These are phyloP conservation scores for Funneliformis geosporum DNA, from an alignment of 192 early-diverging fungal genomes.

Conservation along the genomic window DNA sequence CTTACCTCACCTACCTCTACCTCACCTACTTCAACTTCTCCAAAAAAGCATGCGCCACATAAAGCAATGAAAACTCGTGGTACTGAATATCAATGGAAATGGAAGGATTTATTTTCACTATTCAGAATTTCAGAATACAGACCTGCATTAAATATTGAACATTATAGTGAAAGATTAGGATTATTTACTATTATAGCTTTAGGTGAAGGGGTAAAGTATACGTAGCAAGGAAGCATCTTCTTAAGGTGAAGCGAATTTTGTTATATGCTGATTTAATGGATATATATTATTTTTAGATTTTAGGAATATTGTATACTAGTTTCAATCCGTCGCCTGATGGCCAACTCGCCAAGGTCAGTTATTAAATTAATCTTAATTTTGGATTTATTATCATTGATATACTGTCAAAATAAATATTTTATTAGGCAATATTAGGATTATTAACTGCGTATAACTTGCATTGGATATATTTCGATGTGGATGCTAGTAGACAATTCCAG, in stretches of 20 bases:
- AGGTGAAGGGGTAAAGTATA: conserved; percentile 41
- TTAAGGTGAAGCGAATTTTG: neutral
- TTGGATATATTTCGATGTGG: conserved; percentile 49
- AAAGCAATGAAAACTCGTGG: conserved; percentile 20
- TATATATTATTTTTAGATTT: neutral
- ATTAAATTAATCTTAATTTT: too few species aligned
- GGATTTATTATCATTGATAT: neutral
- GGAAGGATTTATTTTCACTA: conserved; percentile 13
- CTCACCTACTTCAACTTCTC: neutral
- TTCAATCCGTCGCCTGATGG: conserved; percentile 15
- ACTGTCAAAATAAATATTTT: neutral
- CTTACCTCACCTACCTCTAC: neutral
- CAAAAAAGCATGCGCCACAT: neutral
- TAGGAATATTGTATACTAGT: conserved; percentile 37
- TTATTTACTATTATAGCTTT: conserved; percentile 39
- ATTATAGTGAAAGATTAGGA: conserved; percentile 42
- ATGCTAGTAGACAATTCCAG: conserved; percentile 39
- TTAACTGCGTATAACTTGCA: conserved; percentile 42
- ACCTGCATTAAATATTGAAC: conserved; percentile 46
- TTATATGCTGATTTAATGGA: neutral
- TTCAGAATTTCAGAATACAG: conserved; percentile 21
- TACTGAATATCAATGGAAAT: conserved; percentile 30
- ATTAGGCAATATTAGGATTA: conserved; percentile 38
- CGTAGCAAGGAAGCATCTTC: neutral
- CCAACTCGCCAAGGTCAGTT: conserved; percentile 32